Conservation (phyloP, 1,139 yeast species). For the Saccharomycopsis crataegensis region DNA sequence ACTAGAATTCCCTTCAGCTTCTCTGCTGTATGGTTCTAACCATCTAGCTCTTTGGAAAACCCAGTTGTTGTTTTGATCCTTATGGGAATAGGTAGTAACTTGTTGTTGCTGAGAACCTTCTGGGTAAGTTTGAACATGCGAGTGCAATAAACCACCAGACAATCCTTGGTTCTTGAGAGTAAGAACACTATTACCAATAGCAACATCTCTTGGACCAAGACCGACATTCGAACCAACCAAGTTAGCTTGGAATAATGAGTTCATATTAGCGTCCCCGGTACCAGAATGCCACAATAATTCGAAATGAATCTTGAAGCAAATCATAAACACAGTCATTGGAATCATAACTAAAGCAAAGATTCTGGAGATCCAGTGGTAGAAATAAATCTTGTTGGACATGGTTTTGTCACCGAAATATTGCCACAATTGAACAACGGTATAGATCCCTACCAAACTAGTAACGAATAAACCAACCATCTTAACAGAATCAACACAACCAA, state of each 20-base stretch:
- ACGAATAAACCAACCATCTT: slow-evolving; percentile 81
- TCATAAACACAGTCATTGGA: slow-evolving; percentile 55
- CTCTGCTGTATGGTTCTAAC: slow-evolving; percentile 41
- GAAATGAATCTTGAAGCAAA: slow-evolving; percentile 67
- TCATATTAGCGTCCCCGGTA: slow-evolving; percentile 96
- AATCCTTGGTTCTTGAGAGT: slow-evolving; percentile 88
- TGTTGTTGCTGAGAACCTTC: slow-evolving; percentile 96
- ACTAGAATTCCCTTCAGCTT: slow-evolving; percentile 34
- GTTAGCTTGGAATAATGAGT: slow-evolving; percentile 93
- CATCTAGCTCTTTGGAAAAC: slow-evolving; percentile 67
- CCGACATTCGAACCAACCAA: slow-evolving; percentile 72
- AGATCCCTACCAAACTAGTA: slow-evolving; percentile 67
- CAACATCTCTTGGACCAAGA: slow-evolving; percentile 83
- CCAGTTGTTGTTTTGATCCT: slow-evolving; percentile 92
- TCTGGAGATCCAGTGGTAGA: slow-evolving; percentile 61
- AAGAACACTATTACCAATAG: slow-evolving; percentile 67
- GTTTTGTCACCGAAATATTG: slow-evolving; percentile 52
- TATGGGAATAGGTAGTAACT: slow-evolving; percentile 88
- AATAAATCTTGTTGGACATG: slow-evolving; percentile 43
- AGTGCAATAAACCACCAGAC: slow-evolving; percentile 88
- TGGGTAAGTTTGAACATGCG: slow-evolving; percentile 90
- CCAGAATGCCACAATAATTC: slow-evolving; percentile 69
- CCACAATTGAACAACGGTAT: slow-evolving; percentile 72
- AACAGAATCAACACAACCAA: slow-evolving; percentile 76
- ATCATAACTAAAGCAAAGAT: slow-evolving; percentile 50